These are phyloP conservation scores for Lactarius pseudohatsudake DNA, from an alignment of 768 basidiomycete species.

Conservation along the genomic window DNA sequence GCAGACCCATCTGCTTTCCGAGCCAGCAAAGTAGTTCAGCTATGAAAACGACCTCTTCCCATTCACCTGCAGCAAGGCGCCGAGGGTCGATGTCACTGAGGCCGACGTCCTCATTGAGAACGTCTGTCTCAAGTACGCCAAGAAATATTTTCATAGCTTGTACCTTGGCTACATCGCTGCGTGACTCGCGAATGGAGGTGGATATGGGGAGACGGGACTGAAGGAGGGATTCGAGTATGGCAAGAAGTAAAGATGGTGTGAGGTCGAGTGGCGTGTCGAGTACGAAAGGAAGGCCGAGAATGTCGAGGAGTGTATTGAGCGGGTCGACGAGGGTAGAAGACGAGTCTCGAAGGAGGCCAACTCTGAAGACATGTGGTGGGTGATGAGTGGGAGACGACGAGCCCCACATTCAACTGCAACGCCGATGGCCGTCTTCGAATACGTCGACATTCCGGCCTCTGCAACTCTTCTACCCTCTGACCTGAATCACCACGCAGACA, in stretches of 20 bases:
- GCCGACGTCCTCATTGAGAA: constrained; percentile 60
- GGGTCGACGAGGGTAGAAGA: constrained; percentile 25
- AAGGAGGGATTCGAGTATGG: constrained; percentile 64
- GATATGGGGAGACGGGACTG: constrained; percentile 52
- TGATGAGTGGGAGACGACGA: background rate
- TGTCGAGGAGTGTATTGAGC: constrained; percentile 37
- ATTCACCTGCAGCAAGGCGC: constrained; percentile 59
- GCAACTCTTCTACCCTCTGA: constrained; percentile 18
- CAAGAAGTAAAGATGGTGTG: constrained; percentile 69
- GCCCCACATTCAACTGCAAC: constrained; percentile 1
- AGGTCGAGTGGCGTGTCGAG: constrained; percentile 50
- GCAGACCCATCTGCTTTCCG: constrained; percentile 45
- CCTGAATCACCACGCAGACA: background rate
- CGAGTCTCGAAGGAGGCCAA: constrained; percentile 23
- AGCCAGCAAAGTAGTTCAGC: constrained; percentile 72
- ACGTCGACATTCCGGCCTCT: constrained; percentile 28
- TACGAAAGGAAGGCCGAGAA: constrained; percentile 36
- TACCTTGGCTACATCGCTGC: constrained; percentile 44
- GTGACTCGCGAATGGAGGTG: constrained; percentile 38
- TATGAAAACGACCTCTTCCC: constrained; percentile 66
- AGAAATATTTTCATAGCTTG: constrained; percentile 74
- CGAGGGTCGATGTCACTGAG: constrained; percentile 65
- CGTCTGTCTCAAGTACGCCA: constrained; percentile 67
- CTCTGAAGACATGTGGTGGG: constrained; percentile 18
- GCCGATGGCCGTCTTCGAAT: constrained; percentile 20